These are phyloP conservation scores for Pinus taeda DNA, from an alignment of 75 land plant genomes.

Conservation along the genomic window DNA sequence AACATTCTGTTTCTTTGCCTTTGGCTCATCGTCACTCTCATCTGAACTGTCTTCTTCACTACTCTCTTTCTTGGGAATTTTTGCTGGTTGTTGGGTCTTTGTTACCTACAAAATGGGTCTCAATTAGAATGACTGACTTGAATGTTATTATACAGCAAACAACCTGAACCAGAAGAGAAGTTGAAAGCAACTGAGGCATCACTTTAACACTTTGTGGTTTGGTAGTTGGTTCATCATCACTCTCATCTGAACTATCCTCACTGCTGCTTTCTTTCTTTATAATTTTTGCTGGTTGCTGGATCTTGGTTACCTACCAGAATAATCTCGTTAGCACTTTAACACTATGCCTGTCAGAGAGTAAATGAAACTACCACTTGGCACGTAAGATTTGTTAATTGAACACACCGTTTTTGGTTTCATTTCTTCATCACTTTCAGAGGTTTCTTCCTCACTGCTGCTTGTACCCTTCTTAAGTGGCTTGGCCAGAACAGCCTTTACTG, in stretches of 20 bases:
- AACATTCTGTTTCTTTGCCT: not conserved
- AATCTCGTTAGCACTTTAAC: not conserved
- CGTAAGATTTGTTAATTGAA: too few species aligned
- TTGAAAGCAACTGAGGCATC: too few species aligned
- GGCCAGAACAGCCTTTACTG: not conserved
- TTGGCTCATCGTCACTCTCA: constrained; percentile 6
- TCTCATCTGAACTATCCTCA: constrained; percentile 5
- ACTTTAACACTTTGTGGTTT: too few species aligned
- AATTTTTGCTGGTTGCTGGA: not conserved
- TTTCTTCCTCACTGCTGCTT: not conserved
- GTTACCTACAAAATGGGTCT: not conserved
- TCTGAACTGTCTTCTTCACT: constrained; percentile 12
- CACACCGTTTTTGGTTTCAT: too few species aligned
- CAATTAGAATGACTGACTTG: too few species aligned
- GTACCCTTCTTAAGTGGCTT: too few species aligned
- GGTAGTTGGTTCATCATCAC: constrained; percentile 5
- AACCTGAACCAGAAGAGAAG: not conserved
- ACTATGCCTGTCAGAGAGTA: too few species aligned
- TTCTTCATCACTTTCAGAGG: not conserved
- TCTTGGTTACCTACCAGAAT: not conserved
- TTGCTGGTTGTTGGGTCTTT: not conserved
- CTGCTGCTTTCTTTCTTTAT: not conserved
- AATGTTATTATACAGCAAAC: not conserved
- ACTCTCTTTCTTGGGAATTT: not conserved
- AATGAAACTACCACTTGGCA: too few species aligned